Evolutionary conservation across 2,329 filamentous ascomycete genomes (phyloP).

Genomic region (Chrysoporthe austroafricana): DNA sequence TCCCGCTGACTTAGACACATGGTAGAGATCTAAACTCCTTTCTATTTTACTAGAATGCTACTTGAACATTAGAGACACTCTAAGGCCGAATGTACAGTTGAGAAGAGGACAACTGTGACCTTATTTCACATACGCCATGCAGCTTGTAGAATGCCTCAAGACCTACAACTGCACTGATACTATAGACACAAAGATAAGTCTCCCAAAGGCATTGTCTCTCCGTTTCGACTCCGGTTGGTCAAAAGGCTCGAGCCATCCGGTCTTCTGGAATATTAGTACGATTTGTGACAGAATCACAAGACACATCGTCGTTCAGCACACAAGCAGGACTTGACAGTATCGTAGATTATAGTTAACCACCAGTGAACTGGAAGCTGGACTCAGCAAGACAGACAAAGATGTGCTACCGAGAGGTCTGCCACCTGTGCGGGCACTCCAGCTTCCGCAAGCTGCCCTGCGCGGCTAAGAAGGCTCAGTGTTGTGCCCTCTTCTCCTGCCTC

Average conservation of each 20-base stretch:
- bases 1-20: no score
- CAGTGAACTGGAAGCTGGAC: not conserved
- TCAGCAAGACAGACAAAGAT: not conserved
- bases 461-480: not conserved
- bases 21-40: no score
- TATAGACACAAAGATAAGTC: not conserved
- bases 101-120: not conserved
- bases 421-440: slow-evolving; percentile 5
- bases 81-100: not conserved
- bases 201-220: not conserved
- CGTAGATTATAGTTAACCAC: not conserved
- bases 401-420: not conserved
- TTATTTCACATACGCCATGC: not conserved
- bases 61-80: no score
- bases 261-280: not conserved
- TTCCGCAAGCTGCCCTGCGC: not conserved
- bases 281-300: not conserved
- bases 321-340: not conserved
- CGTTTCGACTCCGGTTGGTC: not conserved
- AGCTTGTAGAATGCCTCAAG: not conserved
- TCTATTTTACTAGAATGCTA: no score
- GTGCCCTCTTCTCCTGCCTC: not conserved
- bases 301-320: not conserved
- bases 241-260: no score
- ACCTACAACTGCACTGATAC: not conserved